Conservation (phyloP, 768 basidiomycete species). For the Russula compacta region DNA sequence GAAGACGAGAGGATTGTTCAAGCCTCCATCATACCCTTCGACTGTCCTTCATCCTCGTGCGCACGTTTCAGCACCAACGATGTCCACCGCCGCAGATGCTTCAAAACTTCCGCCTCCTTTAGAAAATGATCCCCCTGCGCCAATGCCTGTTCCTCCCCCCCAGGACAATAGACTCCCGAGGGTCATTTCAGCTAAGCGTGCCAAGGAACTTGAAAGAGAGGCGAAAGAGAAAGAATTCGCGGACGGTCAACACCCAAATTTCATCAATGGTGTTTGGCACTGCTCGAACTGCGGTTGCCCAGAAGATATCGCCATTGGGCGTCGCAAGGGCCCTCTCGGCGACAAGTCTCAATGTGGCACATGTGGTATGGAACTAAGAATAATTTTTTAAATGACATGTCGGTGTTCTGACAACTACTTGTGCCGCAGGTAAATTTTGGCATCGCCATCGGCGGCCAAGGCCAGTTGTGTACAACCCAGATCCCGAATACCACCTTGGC, state of each 20-base stretch:
- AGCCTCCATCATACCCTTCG: slow-evolving; percentile 50
- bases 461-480: slow-evolving; percentile 71
- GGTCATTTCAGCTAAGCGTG: slow-evolving; percentile 48
- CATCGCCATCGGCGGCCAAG: slow-evolving; percentile 76
- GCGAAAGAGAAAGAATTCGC: slow-evolving; percentile 79
- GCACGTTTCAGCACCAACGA: slow-evolving; percentile 46
- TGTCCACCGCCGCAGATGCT: slow-evolving; percentile 60
- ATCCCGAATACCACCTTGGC: slow-evolving; percentile 59
- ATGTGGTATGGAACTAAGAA: slow-evolving; percentile 59
- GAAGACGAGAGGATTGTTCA: slow-evolving; percentile 64
- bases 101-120: slow-evolving; percentile 47
- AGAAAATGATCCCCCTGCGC: slow-evolving; percentile 49
- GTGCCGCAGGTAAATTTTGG: slow-evolving; percentile 71
- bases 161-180: slow-evolving; percentile 42
- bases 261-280: slow-evolving; percentile 84
- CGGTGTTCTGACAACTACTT: slow-evolving; percentile 3
- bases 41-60: slow-evolving; percentile 54
- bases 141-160: slow-evolving; percentile 24
- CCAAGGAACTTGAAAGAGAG: slow-evolving; percentile 69
- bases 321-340: slow-evolving; percentile 83
- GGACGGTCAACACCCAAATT: slow-evolving; percentile 73
- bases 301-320: slow-evolving; percentile 73
- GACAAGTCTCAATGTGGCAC: slow-evolving; percentile 85
- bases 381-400: neutral
- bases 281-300: slow-evolving; percentile 94